Percentiles rank a stretch among this genome's conserved stretches.
These are phyloP conservation scores for Xylariomycetidae sp. DNA, from an alignment of 2,329 filamentous ascomycete species.

Conservation along the genomic window DNA sequence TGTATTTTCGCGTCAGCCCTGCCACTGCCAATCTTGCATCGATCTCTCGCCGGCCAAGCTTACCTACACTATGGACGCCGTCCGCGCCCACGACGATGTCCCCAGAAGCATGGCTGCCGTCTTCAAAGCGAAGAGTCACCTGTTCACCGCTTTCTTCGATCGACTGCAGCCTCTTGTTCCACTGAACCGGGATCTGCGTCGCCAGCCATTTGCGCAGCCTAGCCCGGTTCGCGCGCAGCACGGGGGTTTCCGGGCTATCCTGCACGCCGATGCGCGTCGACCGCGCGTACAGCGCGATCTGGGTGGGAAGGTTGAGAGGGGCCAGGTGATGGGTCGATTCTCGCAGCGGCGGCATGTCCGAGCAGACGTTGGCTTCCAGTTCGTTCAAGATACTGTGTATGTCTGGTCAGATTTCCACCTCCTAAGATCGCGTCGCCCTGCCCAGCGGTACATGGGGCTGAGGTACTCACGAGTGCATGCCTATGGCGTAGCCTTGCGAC, in stretches of 20 bases:
- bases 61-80: constrained; percentile 21
- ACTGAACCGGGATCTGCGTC: constrained; percentile 20
- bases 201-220: constrained; percentile 20
- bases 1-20: constrained; percentile 4
- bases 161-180: constrained; percentile 13
- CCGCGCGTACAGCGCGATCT: constrained; percentile 5
- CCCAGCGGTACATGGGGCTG: no score
- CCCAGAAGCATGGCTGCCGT: constrained; percentile 17
- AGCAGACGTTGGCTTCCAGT: constrained; percentile 1
- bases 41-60: no score
- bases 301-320: constrained; percentile 5
- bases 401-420: no score
- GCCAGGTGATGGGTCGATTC: constrained; percentile 8
- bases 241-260: constrained; percentile 6
- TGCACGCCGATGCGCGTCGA: constrained; percentile 1
- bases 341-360: constrained; percentile 11
- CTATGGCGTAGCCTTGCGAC: constrained; percentile 6
- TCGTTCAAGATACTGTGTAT: constrained; percentile 6
- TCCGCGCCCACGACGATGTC: constrained; percentile 25
- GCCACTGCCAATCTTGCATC: constrained; percentile 1
- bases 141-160: constrained; percentile 12
- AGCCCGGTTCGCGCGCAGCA: constrained; percentile 17
- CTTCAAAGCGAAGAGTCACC: constrained; percentile 19
- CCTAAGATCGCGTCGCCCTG: no score
- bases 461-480: constrained; percentile 6